phyloP scores from a whole-genome alignment of 352 stramenopile genomes.

The Phytophthora pinifolia region DNA sequence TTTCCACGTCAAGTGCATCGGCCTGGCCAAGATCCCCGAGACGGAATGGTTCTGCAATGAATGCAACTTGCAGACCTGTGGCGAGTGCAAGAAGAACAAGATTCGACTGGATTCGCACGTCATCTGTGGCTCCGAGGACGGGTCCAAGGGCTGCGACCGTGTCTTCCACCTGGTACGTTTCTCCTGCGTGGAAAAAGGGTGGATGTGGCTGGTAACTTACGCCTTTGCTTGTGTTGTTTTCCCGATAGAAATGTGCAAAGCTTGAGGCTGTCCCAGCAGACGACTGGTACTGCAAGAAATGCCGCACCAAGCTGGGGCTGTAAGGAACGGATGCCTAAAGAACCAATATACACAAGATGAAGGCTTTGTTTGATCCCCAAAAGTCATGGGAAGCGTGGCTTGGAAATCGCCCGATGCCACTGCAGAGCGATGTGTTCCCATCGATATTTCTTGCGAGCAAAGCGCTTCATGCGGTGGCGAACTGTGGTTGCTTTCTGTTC shows the following conservation, averaged over 20 bases:
- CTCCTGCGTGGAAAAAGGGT: not conserved
- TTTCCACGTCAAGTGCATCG: conserved; percentile 91
- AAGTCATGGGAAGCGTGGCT: conserved; percentile 15
- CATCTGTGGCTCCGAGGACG: conserved; percentile 89
- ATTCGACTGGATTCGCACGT: conserved; percentile 90
- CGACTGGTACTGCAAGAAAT: conserved; percentile 90
- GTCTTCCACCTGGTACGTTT: conserved; percentile 85
- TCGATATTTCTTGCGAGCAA: conserved; percentile 50
- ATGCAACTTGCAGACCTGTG: conserved; percentile 83
- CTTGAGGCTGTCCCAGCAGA: conserved; percentile 74
- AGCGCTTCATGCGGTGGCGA: conserved; percentile 57
- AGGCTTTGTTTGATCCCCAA: not conserved
- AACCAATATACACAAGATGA: conserved; percentile 27
- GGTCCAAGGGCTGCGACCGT: conserved; percentile 80
- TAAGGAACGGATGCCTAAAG: conserved; percentile 24
- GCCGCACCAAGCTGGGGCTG: conserved; percentile 39
- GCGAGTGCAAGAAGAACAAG: conserved; percentile 82
- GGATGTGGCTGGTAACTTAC: conserved; percentile 5
- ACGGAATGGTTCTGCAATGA: conserved; percentile 90
- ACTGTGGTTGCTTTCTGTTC: conserved; percentile 29
- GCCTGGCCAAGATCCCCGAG: conserved; percentile 56
- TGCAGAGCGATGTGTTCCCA: conserved; percentile 58
- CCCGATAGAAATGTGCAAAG: conserved; percentile 84
- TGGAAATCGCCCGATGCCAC: conserved; percentile 53
- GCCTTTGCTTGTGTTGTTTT: conserved; percentile 8